A percentile compares a stretch with the other conserved stretches of the same genome.
Evolutionary conservation across 2,329 filamentous ascomycete species (phyloP).

Genomic region (Colletotrichum lupini): DNA sequence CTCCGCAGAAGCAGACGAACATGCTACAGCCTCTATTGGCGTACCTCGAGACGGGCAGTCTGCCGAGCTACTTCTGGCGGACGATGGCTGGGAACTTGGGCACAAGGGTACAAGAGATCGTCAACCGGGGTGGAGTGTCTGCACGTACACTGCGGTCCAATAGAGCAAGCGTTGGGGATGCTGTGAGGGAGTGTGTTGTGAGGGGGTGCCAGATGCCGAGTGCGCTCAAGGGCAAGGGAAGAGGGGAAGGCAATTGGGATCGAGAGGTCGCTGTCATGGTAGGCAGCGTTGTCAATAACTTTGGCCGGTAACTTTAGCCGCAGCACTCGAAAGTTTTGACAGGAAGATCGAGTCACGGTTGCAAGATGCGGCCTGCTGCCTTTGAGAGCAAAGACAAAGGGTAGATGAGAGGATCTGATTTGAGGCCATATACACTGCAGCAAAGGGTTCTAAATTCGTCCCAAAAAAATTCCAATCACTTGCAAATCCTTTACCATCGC

Average conservation of each 20-base stretch:
- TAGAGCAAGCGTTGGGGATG: constrained; percentile 77
- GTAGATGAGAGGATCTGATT: too few species aligned
- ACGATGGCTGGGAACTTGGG: constrained; percentile 83
- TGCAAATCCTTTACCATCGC: too few species aligned
- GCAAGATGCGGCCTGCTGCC: too few species aligned
- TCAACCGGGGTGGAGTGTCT: constrained; percentile 84
- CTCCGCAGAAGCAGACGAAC: constrained; percentile 49
- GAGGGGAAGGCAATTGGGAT: constrained; percentile 74
- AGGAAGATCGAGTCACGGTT: too few species aligned
- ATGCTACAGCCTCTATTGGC: constrained; percentile 79
- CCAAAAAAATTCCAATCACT: too few species aligned
- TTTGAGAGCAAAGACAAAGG: too few species aligned
- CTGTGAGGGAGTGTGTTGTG: constrained; percentile 85
- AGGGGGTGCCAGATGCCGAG: constrained; percentile 78
- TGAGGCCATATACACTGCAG: too few species aligned
- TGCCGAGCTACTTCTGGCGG: constrained; percentile 94
- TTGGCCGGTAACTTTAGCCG: constrained; percentile 57
- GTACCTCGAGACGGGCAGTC: constrained; percentile 85
- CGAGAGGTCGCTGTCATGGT: constrained; percentile 96
- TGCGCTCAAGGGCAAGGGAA: constrained; percentile 59
- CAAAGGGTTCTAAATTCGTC: too few species aligned
- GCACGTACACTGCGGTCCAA: constrained; percentile 84
- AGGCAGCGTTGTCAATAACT: constrained; percentile 76
- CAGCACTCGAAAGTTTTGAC: too few species aligned
- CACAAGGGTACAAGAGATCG: constrained; percentile 83